Evolutionary conservation across 2,329 filamentous ascomycete genomes (phyloP).

Genomic region (Lecanoromycetidae sp.): DNA sequence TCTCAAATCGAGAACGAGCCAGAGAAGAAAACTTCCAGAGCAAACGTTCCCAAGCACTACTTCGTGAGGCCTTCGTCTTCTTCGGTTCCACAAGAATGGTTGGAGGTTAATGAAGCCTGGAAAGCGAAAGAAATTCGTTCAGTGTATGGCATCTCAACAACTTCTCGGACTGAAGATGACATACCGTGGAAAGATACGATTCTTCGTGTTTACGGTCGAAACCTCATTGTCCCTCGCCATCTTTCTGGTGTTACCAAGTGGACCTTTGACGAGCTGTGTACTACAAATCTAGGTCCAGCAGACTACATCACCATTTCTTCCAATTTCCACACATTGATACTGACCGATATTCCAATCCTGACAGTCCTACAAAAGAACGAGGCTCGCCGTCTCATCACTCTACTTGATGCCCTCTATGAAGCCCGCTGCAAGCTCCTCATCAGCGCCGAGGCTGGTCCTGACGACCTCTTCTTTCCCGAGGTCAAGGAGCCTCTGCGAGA

Average conservation of each 20-base stretch:
- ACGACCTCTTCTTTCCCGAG: conserved; percentile 68
- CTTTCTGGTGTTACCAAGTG: conserved; percentile 49
- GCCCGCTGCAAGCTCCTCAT: conserved; percentile 66
- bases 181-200: conserved; percentile 35
- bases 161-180: conserved; percentile 12
- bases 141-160: background rate
- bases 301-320: conserved; percentile 76
- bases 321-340: conserved; percentile 64
- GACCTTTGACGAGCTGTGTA: conserved; percentile 57
- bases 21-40: background rate
- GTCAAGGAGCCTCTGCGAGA: conserved; percentile 18
- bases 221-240: conserved; percentile 47
- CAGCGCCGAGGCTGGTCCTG: conserved; percentile 54
- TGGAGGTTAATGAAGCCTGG: conserved; percentile 18
- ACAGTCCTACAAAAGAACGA: conserved; percentile 63
- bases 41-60: conserved; percentile 18
- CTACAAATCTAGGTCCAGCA: conserved; percentile 55
- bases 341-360: conserved; percentile 58
- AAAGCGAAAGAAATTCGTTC: conserved; percentile 16
- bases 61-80: conserved; percentile 14
- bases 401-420: conserved; percentile 71
- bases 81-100: background rate
- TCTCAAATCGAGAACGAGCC: background rate
- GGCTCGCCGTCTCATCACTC: conserved; percentile 65
- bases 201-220: conserved; percentile 51